These are phyloP conservation scores for Simplicillium aogashimaense DNA, from an alignment of 2,329 filamentous ascomycete species.

Conservation along the genomic window DNA sequence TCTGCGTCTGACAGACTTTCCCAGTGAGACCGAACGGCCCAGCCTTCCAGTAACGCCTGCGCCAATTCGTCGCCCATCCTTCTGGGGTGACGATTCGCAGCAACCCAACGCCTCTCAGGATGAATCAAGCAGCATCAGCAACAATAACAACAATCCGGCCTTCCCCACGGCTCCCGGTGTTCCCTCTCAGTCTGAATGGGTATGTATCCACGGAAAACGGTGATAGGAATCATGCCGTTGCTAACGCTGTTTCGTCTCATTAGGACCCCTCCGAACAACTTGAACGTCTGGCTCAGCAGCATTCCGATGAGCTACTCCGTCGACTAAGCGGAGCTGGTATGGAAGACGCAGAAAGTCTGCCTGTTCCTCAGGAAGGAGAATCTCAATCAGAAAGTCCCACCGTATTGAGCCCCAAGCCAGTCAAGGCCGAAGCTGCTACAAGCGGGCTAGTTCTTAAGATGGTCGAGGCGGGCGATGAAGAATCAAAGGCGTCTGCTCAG, in stretches of 20 bases:
- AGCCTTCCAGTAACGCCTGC: conserved; percentile 87
- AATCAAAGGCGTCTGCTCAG: neutral
- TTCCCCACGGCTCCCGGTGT: conserved; percentile 75
- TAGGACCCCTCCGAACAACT: conserved; percentile 65
- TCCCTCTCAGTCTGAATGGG: conserved; percentile 83
- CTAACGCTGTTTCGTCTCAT: conserved; percentile 30
- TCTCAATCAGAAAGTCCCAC: conserved; percentile 13
- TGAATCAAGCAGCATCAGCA: conserved; percentile 14
- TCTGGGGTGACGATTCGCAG: conserved; percentile 47
- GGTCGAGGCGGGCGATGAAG: conserved; percentile 11
- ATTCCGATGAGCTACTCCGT: conserved; percentile 51
- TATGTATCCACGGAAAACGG: conserved; percentile 58
- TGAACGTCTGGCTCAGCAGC: conserved; percentile 57
- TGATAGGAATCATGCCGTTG: conserved; percentile 47
- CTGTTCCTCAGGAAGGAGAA: conserved; percentile 23
- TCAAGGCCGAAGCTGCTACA: conserved; percentile 27
- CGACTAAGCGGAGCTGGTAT: conserved; percentile 32
- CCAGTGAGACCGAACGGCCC: conserved; percentile 69
- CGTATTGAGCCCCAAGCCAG: conserved; percentile 30
- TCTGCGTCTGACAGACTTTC: conserved; percentile 76
- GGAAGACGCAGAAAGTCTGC: conserved; percentile 3
- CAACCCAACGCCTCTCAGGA: conserved; percentile 10
- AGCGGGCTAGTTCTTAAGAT: conserved; percentile 21
- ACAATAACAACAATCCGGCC: conserved; percentile 43
- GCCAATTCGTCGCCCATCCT: conserved; percentile 58